Evolutionary conservation across 192 early-diverging fungal species (phyloP), one percentile per base, ranked within the genome.

Genomic region (Podila epicladia): DNA sequence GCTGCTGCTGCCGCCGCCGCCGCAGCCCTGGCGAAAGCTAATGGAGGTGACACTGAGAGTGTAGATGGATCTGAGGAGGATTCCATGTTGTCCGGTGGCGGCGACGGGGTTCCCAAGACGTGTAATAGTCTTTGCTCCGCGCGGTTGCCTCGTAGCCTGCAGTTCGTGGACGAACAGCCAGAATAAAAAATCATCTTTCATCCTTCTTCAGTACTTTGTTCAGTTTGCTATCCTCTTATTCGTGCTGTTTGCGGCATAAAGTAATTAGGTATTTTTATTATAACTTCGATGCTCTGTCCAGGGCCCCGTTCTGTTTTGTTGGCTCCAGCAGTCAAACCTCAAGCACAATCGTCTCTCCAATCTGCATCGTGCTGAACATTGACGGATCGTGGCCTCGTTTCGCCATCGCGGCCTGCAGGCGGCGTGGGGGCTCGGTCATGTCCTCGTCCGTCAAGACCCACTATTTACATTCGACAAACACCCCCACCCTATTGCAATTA

Each of bases 391-490:
- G 86, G n/a, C 91, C 91, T 4, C 87, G 76, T 17, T 80, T 83
- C 45, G 69, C 71, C 88, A 93, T 73, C 9, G 75, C 92, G n/a
- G 59, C 80, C 20, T 71, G 70, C 65, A 96, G 75, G 29, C 90
- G 84, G 20, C 76, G 57, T 0, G 92, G 93, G 24, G 95, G 95
- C 69, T 93, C 94, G 45, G 79, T 86, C 6, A 90, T 73, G 15
- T 86, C 84, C 71, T 95, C 95, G 62, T 85, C 85, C 12, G 93
- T 94, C 67, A 96, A 83, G 5, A 88, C 67, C 88, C 93, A 97
- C 76, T 79, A 41, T 26, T 33, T 45, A 17, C 12, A 45, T 45
- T 11, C 41, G 41, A 45, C 3, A 29, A 29, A 2, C 29, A 1
- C 29, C 29, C 29, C 1, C 29, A 1, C 29, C 29, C 29, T 3